Conservation (phyloP, 139 green algal species). For the Coelastrella sp. region DNA sequence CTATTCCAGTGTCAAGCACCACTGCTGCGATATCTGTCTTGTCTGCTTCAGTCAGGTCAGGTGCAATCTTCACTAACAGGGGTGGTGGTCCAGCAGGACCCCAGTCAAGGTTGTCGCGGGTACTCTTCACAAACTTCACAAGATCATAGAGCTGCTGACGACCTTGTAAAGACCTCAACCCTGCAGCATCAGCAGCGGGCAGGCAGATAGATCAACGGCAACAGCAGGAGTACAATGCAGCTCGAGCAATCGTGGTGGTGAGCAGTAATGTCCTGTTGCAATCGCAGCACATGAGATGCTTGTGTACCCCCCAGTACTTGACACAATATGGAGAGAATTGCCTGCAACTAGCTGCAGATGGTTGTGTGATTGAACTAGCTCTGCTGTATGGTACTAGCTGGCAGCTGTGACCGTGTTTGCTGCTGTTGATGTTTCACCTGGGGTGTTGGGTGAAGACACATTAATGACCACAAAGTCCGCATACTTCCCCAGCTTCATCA, state of each 20-base stretch:
- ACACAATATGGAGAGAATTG: too few relatives aligned
- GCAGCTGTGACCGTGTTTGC: not conserved
- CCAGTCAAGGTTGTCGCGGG: slow-evolving; percentile 81
- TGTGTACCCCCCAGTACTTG: too few relatives aligned
- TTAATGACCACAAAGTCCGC: slow-evolving; percentile 99
- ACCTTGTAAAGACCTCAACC: slow-evolving; percentile 86
- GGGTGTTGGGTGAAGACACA: slow-evolving; percentile 98
- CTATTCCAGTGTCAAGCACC: slow-evolving; percentile 71
- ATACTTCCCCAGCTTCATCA: slow-evolving; percentile 76
- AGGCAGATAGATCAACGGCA: too few relatives aligned
- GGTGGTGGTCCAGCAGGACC: slow-evolving; percentile 68
- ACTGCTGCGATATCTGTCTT: slow-evolving; percentile 91
- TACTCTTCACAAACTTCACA: slow-evolving; percentile 67
- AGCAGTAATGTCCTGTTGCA: too few relatives aligned
- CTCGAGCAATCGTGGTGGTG: too few relatives aligned
- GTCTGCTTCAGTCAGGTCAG: slow-evolving; percentile 88
- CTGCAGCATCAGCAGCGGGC: too few relatives aligned
- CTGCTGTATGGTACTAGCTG: not conserved
- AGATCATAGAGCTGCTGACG: slow-evolving; percentile 84
- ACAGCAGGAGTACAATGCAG: too few relatives aligned
- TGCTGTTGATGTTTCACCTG: too few relatives aligned
- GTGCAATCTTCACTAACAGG: slow-evolving; percentile 96
- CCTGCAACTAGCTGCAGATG: too few relatives aligned
- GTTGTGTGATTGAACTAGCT: not conserved
- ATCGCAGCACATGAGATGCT: too few relatives aligned